These are phyloP conservation scores for Sanghuangporus weigelae DNA, from an alignment of 1,284 basidiomycete genomes.

Conservation along the genomic window DNA sequence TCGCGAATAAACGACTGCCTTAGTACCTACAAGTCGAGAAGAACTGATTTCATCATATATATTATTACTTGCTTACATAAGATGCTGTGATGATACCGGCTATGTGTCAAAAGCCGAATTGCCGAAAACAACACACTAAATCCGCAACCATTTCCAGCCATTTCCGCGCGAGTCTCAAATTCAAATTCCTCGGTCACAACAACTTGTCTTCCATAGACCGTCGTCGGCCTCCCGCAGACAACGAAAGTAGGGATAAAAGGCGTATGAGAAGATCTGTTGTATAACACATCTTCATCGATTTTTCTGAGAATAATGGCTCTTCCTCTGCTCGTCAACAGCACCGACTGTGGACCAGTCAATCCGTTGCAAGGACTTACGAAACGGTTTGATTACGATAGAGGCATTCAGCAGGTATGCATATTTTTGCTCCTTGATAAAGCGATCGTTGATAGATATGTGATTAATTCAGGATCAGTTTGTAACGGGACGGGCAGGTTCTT, in stretches of 20 bases:
- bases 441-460: not conserved
- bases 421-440: not conserved
- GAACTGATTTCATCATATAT: no score
- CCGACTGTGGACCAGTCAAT: slow-evolving; percentile 80
- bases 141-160: not conserved
- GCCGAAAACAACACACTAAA: not conserved
- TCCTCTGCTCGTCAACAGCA: slow-evolving; percentile 64
- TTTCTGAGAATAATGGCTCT: slow-evolving; percentile 52
- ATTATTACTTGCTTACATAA: no score
- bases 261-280: not conserved
- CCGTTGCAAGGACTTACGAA: slow-evolving; percentile 76
- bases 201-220: not conserved
- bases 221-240: not conserved
- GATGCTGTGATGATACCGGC: not conserved
- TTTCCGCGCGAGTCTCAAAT: not conserved
- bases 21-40: not conserved
- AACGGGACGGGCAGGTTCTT: slow-evolving; percentile 47
- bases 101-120: not conserved
- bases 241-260: not conserved
- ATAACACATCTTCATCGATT: not conserved
- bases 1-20: no score
- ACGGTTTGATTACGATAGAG: slow-evolving; percentile 71
- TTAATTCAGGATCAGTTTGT: slow-evolving; percentile 58
- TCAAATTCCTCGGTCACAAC: not conserved
- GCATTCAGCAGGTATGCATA: slow-evolving; percentile 61